These are phyloP conservation scores for Citrullus amarus DNA, from an alignment of 306 rosid genomes.

Conservation along the genomic window DNA sequence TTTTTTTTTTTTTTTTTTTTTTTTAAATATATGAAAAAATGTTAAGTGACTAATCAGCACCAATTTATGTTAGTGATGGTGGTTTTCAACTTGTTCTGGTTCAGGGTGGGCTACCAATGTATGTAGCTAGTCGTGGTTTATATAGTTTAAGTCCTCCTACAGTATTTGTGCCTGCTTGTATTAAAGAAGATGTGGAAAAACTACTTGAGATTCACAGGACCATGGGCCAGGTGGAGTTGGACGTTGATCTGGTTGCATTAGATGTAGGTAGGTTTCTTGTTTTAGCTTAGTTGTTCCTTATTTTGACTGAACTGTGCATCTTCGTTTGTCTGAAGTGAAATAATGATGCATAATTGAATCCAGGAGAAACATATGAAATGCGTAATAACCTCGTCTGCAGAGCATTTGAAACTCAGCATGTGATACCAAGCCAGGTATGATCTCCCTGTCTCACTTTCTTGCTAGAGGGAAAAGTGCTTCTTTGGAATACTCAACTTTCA, in stretches of 20 bases:
- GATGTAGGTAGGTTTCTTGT: constrained; percentile 57
- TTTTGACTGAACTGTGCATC: not conserved
- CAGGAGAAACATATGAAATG: constrained; percentile 92
- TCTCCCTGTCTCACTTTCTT: not conserved
- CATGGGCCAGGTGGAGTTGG: constrained; percentile 75
- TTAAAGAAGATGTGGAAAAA: constrained; percentile 80
- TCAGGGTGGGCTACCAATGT: constrained; percentile 97
- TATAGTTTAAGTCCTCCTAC: constrained; percentile 83
- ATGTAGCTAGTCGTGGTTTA: constrained; percentile 82
- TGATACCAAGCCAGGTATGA: constrained; percentile 86
- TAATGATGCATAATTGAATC: constrained; percentile 23
- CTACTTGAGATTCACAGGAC: constrained; percentile 69
- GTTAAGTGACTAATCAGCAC: not conserved
- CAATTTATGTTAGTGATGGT: constrained; percentile 5
- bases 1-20: not conserved
- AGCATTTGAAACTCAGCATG: constrained; percentile 84
- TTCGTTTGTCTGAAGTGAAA: constrained; percentile 2
- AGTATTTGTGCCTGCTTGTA: constrained; percentile 81
- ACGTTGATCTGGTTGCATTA: constrained; percentile 71
- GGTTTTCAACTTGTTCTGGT: constrained; percentile 9
- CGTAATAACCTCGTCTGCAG: constrained; percentile 86
- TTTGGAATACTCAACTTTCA: not conserved
- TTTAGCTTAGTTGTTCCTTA: constrained; percentile 10
- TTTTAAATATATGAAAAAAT: not conserved
- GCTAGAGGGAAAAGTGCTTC: not conserved